Evolutionary conservation across 73 alveolate species (phyloP), one percentile per base, ranked within the genome.

Genomic region (Paramecium octaurelia): DNA sequence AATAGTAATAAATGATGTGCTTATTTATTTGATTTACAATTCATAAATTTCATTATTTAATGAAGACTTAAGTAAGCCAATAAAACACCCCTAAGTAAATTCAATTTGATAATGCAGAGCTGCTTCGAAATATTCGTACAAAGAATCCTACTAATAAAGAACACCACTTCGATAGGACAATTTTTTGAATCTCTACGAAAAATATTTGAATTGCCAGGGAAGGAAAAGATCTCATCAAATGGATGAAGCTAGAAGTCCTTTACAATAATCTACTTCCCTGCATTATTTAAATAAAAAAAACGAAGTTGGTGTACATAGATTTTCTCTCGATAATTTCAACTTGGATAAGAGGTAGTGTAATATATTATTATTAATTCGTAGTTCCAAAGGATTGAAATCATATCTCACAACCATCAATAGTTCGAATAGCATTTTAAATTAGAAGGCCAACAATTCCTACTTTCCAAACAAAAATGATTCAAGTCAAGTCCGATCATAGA

Each of bases 221-320:
- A 80, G 91, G 58, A 80, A 80, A 42, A 34, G 91, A 31, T 80
- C 91, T 43, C 29, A 80, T 21, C 10, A 80, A 24, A 46, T 80
- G 42, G 34, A 44, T 44, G 91, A 80, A 31, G 31, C 57, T 24
- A n/a, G 75, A 44, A 80, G 76, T 43, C 91, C 70, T 24, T 46
- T 80, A 44, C 46, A 80, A 46, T 24, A 40, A 48, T 80, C 91
- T 24, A 44, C 91, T 18, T 80, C 91, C 24, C 71, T 80, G 3
- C 91, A 80, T 46, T 80, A 80, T 80, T 48, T 80, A 48, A 80
- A 34, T 44, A 80, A 80, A 46, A 80, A 80, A 46, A 31, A 42
- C 18, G 91, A 80, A 42, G 91, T 80, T 40, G 91, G 91, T 23
- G 91, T 80, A 20, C 91, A 80, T 80, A 80, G 91, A 46, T 80